Base-by-base conservation (phyloP, 768 basidiomycete species). In the Cystobasidium onofrii region DNA sequence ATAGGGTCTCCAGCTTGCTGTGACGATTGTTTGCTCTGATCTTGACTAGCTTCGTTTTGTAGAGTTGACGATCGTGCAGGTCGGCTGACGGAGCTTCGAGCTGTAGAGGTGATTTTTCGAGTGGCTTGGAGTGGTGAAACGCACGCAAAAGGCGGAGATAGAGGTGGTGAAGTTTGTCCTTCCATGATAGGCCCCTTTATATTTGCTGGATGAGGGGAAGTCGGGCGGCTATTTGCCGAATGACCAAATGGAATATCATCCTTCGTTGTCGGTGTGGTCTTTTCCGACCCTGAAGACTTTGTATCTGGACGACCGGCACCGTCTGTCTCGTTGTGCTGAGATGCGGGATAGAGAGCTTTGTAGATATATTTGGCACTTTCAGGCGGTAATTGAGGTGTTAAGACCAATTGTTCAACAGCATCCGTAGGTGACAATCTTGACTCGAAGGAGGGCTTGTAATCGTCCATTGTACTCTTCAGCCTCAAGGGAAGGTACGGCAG, bases 211-310 rank as follows among this genome's bases (percentile, higher is more conserved):
- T 4, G 23, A 29, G 57, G 39, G 15, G 33, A 39, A 23, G 33
- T 36, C 3, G 63, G 33, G 18, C 63, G 34, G 63, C 63, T 39
- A 13, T 25, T 46, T 25, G 33, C 63, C 34, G 33, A 39, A 46
- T 64, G 33, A 46, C 33, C 63, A 43, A 64, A 63, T 20, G 62
- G 62, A 23, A 63, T 63, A 7, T 63, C 62, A n/a, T 63, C 62
- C n/a, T 33, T 31, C 31, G 20, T 33, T 7, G 9, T 64, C 13
- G 33, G 25, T 39, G 63, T 25, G 12, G 29, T 25, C 4, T 27
- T 39, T 31, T 7, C 6, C 7, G 52, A 29, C n/a, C 10, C 10
- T 29, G 27, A 20, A 6, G 61, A 27, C 31, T 20, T 23, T 31
- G 9, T 9, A 31, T 63, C 31, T 27, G 25, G 27, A 31, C 61